Evolutionary conservation across 2,329 filamentous ascomycete genomes (phyloP), one percentile per base, ranked within the genome.

Genomic region (Alternaria sp.): DNA sequence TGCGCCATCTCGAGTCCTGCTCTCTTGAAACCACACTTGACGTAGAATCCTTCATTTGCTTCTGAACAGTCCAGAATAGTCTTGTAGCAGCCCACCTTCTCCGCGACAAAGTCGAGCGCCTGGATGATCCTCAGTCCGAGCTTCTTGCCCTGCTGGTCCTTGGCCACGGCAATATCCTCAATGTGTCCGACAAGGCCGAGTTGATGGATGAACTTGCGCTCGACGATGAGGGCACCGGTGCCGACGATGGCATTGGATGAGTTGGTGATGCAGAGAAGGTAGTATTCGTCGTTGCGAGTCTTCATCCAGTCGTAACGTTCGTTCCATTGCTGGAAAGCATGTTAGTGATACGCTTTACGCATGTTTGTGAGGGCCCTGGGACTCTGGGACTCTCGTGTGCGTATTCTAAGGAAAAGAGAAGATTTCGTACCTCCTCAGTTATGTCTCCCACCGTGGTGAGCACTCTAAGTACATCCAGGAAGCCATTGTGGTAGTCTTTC

Each of bases 131-230:
- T 87, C 75, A 97, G 83, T 5, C 95, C 95, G 44, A 98, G 85
- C 83, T 97, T 97, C 87, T 98, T 97, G 70, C 95, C 95, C 81
- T 98, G 95, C 82, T 98, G 93, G 73, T 96, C 92, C 81, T 94
- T 93, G 67, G 92, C 89, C 38, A 99, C 94, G 18, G 94, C 94
- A 78, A 99, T 97, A 78, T 99, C 95, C 80, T 98, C 95, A 80
- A 98, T 97, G 81, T 98, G 95, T 12, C 94, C 95, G 27, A 97
- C 94, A 22, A 90, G 83, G 52, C 92, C 92, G 45, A 95, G 86
- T 70, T 87, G 88, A 79, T 94, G 92, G 71, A 95, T 94, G 78
- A 95, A 95, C 82, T 98, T 98, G 81, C 91, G 88, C 87, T 99
- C 95, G 50, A 97, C 92, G 68, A 98, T 87, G 80, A 98, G 81